Base-by-base conservation (phyloP, 768 basidiomycete species). In the Rhizopogon roseolus region DNA sequence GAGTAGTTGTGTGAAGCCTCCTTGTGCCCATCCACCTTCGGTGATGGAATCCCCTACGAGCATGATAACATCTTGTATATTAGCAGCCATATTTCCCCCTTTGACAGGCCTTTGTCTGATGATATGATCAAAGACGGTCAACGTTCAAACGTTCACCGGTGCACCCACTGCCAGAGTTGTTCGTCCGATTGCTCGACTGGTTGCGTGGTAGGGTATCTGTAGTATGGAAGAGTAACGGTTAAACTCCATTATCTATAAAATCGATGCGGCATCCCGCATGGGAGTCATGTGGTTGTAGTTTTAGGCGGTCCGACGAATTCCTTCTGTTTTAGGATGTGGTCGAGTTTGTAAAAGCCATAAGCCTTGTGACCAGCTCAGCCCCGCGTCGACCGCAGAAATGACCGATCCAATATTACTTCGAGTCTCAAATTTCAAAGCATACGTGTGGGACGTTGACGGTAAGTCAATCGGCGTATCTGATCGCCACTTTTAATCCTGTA, bases 371-470 rank as follows among this genome's bases (percentile, higher is more conserved):
- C 19, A 22, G 22, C 22, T 22, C 3, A 3, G 22, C 3, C 22
- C n/a, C 7, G 28, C 25, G 34, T 36, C 34, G n/a, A 50, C 14
- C 8, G 28, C 5, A 55, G 42, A 22, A 17, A 52, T 52, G 51
- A 48, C 16, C 53, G 39, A 41, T 19, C 55, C 67, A 38, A 81
- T 93, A 59, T 74, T 75, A 22, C 73, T 96, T 6, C 81, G 86
- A 52, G 76, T 95, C 28, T 82, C 90, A 11, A 89, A 93, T 61
- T 79, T 87, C 51, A 85, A 78, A 54, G 92, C 85, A 1, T 93
- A 87, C 60, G 80, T 95, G n/a, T 97, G 93, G 93, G 83, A 91
- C 65, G 80, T 90, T 42, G 81, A 93, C 61, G 88, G 93, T 90
- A 51, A 53, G 74, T 53, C 22, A 39, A 39, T 19, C 32, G 7